Conservation (phyloP, 2,329 filamentous ascomycete genomes). For the Hypomyces perniciosus region DNA sequence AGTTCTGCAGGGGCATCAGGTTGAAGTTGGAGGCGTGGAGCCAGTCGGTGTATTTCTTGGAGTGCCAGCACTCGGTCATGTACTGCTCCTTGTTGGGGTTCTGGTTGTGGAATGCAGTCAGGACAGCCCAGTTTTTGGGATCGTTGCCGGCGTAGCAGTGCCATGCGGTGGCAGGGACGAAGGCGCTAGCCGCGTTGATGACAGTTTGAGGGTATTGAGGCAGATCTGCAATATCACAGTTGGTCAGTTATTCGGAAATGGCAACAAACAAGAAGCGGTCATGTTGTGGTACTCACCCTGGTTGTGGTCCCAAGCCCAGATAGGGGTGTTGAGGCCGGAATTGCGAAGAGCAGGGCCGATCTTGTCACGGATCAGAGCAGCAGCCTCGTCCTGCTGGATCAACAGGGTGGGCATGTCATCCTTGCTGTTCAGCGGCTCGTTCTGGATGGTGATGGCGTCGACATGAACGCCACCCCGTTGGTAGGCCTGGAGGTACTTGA, state of each 20-base stretch:
- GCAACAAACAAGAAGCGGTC: neutral
- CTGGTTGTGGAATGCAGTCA: conserved; percentile 34
- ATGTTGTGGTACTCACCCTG: conserved; percentile 19
- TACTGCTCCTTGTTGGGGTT: conserved; percentile 37
- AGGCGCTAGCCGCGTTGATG: conserved; percentile 25
- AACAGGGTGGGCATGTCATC: conserved; percentile 34
- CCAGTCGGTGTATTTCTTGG: conserved; percentile 39
- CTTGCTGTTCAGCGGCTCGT: conserved; percentile 37
- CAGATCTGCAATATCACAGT: neutral
- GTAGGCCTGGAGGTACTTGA: conserved; percentile 37
- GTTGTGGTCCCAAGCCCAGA: conserved; percentile 43
- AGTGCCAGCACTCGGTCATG: conserved; percentile 46
- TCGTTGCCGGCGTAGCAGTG: conserved; percentile 34
- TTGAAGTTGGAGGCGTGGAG: conserved; percentile 34
- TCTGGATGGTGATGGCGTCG: conserved; percentile 40
- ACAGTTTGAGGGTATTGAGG: conserved; percentile 32
- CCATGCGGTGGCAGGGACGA: conserved; percentile 32
- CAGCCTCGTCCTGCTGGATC: conserved; percentile 32
- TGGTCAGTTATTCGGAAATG: neutral
- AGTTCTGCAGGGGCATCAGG: conserved; percentile 44
- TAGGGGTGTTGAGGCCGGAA: conserved; percentile 33
- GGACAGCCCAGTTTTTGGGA: conserved; percentile 29
- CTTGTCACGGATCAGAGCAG: conserved; percentile 30
- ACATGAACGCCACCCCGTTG: conserved; percentile 27
- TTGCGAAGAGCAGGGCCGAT: conserved; percentile 32